These are phyloP conservation scores for Sordaria brevicollis DNA, from an alignment of 495 filamentous ascomycete species.

Conservation along the genomic window DNA sequence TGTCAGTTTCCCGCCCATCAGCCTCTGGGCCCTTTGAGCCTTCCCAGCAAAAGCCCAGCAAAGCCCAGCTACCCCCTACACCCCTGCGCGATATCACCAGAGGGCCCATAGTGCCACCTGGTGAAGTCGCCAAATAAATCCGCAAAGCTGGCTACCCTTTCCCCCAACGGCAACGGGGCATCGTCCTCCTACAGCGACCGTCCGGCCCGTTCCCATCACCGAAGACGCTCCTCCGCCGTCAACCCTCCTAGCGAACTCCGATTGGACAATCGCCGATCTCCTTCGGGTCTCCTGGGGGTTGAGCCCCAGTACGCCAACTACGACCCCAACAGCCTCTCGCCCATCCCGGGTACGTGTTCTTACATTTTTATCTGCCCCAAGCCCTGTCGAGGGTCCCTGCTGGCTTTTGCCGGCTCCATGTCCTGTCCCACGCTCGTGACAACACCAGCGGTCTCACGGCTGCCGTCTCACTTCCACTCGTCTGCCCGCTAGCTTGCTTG, in stretches of 20 bases:
- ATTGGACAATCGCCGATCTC: constrained; percentile 21
- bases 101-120: constrained; percentile 6
- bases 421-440: background rate
- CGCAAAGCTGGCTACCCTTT: constrained; percentile 30
- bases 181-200: constrained; percentile 34
- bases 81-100: background rate
- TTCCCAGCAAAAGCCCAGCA: background rate
- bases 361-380: background rate
- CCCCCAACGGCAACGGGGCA: constrained; percentile 22
- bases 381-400: background rate
- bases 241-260: constrained; percentile 14
- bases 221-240: constrained; percentile 27
- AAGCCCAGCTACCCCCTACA: background rate
- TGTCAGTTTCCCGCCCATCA: background rate
- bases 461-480: background rate
- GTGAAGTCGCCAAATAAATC: constrained; percentile 1
- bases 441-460: background rate
- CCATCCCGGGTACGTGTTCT: constrained; percentile 31
- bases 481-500: background rate
- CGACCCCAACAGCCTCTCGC: constrained; percentile 26
- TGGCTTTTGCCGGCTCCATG: background rate
- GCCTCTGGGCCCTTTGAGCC: background rate
- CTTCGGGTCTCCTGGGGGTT: constrained; percentile 24
- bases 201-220: constrained; percentile 28
- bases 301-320: constrained; percentile 30